These are phyloP conservation scores for Russula brevipes DNA, from an alignment of 768 basidiomycete genomes.

Conservation along the genomic window DNA sequence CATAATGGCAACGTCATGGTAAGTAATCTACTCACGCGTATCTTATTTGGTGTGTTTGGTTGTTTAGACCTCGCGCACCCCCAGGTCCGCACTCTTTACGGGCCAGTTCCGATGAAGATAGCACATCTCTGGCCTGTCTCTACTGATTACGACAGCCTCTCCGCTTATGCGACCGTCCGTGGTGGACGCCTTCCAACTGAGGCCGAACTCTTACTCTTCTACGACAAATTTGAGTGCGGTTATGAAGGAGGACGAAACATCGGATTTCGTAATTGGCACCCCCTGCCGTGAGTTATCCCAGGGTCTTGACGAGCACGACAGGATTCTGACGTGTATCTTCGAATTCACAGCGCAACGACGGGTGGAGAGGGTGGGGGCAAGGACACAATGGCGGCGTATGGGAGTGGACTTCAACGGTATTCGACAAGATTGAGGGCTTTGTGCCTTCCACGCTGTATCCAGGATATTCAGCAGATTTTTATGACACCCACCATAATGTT, in stretches of 20 bases:
- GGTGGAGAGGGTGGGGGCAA: constrained; percentile 50
- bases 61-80: not conserved
- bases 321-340: constrained; percentile 6
- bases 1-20: constrained; percentile 48
- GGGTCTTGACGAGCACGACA: not conserved
- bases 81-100: constrained; percentile 81
- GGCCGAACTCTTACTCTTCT: constrained; percentile 76
- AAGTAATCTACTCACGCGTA: constrained; percentile 15
- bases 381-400: constrained; percentile 94
- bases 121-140: constrained; percentile 85
- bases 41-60: not conserved
- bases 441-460: constrained; percentile 76
- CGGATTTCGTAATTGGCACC: constrained; percentile 93
- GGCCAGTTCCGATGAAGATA: constrained; percentile 69
- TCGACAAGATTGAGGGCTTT: constrained; percentile 72
- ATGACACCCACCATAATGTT: constrained; percentile 79
- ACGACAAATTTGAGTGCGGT: constrained; percentile 65
- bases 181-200: constrained; percentile 95
- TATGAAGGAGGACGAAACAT: constrained; percentile 76
- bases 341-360: constrained; percentile 54
- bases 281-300: constrained; percentile 62
- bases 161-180: constrained; percentile 73
- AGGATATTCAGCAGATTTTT: constrained; percentile 89
- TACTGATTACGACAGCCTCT: constrained; percentile 71
- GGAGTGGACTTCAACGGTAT: constrained; percentile 91